These are phyloP conservation scores for Phlyctochytrium bullatum DNA, from an alignment of 192 early-diverging fungal genomes.

Conservation along the genomic window DNA sequence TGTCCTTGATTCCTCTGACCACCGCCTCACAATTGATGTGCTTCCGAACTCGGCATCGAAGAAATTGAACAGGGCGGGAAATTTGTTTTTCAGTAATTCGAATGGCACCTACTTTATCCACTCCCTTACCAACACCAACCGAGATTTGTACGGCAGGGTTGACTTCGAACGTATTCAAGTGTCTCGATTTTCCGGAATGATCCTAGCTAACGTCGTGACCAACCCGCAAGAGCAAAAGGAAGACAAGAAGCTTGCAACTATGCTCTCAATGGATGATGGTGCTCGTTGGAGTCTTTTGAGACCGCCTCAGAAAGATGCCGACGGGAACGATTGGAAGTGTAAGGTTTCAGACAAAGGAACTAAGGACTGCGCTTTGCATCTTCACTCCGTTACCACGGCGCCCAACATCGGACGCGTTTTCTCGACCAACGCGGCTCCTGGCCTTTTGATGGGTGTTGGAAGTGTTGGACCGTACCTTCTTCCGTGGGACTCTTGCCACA, in stretches of 20 bases:
- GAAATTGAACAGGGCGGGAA: slow-evolving; percentile 43
- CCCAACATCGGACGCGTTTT: slow-evolving; percentile 71
- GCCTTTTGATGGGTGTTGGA: slow-evolving; percentile 89
- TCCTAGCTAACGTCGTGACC: slow-evolving; percentile 79
- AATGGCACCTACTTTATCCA: slow-evolving; percentile 84
- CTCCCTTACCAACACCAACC: slow-evolving; percentile 78
- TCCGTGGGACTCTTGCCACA: slow-evolving; percentile 75
- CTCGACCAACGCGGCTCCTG: slow-evolving; percentile 69
- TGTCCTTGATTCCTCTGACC: slow-evolving; percentile 74
- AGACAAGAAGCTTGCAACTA: slow-evolving; percentile 62
- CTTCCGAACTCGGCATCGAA: slow-evolving; percentile 25
- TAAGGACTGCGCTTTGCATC: slow-evolving; percentile 73
- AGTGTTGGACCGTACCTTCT: slow-evolving; percentile 72
- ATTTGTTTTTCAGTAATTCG: slow-evolving; percentile 81
- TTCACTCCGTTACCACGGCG: slow-evolving; percentile 77
- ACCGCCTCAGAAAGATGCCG: slow-evolving; percentile 57
- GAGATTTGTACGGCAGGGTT: slow-evolving; percentile 68
- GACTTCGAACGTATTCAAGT: slow-evolving; percentile 90
- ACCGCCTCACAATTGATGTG: slow-evolving; percentile 77
- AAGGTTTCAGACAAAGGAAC: slow-evolving; percentile 30
- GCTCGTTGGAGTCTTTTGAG: slow-evolving; percentile 68
- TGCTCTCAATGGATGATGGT: slow-evolving; percentile 88
- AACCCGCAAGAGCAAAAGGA: slow-evolving; percentile 65
- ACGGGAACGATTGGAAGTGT: slow-evolving; percentile 62
- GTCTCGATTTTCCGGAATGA: slow-evolving; percentile 65